Conservation (phyloP, 805 yeast species). For the Scheffersomyces stipitis region DNA sequence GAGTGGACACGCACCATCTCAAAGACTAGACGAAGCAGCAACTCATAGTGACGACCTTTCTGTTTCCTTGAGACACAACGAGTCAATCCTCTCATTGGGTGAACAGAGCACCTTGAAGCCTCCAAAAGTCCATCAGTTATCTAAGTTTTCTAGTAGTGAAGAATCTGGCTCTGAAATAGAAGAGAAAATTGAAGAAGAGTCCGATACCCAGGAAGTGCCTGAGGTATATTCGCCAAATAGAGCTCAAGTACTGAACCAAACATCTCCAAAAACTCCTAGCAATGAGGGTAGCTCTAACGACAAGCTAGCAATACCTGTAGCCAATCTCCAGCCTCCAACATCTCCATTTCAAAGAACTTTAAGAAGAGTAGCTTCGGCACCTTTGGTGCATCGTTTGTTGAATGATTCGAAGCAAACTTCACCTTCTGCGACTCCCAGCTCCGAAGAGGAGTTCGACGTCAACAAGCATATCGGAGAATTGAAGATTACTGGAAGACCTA, state of each 20-base stretch:
- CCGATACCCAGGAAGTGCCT: neutral
- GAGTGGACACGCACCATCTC: neutral
- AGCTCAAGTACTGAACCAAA: neutral
- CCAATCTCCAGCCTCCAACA: conserved; percentile 8
- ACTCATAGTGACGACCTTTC: conserved; percentile 22
- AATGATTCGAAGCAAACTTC: conserved; percentile 16
- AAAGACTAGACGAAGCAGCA: conserved; percentile 18
- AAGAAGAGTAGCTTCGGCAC: conserved; percentile 84
- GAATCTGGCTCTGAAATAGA: conserved; percentile 7
- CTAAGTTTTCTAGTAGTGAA: conserved; percentile 9
- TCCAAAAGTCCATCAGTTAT: conserved; percentile 14
- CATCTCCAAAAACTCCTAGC: conserved; percentile 5
- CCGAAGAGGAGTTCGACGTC: conserved; percentile 41
- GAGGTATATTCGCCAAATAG: neutral
- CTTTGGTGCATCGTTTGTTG: conserved; percentile 49
- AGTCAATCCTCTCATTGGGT: conserved; percentile 28
- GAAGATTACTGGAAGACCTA: conserved; percentile 33
- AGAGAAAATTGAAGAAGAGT: conserved; percentile 2
- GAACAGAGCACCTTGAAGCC: conserved; percentile 22
- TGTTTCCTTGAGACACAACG: conserved; percentile 40
- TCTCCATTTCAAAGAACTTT: conserved; percentile 43
- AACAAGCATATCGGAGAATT: conserved; percentile 46
- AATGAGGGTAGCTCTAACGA: conserved; percentile 11
- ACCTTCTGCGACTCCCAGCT: neutral
- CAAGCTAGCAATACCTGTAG: conserved; percentile 1